phyloP scores from a whole-genome alignment of 257 asterid genomes.

The Nicotiana attenuata region DNA sequence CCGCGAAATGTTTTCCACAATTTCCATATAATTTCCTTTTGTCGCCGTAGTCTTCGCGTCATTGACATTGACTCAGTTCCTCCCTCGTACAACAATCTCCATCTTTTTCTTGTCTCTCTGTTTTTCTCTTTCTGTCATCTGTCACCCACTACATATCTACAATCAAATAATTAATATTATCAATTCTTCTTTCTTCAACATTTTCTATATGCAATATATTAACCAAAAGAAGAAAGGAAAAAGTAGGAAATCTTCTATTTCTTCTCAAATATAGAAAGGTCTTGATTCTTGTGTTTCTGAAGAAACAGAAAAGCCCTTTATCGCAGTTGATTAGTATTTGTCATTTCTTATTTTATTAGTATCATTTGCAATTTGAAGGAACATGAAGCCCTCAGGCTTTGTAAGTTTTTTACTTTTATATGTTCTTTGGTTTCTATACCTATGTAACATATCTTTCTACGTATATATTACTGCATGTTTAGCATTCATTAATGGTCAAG shows the following conservation, averaged over 20 bases:
- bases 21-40: neutral
- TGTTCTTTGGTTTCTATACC: neutral
- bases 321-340: constrained; percentile 8
- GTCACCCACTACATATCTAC: neutral
- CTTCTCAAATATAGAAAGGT: neutral
- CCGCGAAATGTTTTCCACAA: constrained; percentile 1
- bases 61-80: neutral
- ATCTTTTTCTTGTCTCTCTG: neutral
- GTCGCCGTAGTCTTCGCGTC: constrained; percentile 7
- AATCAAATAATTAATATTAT: no score
- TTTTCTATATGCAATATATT: neutral
- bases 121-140: neutral
- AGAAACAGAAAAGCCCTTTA: neutral
- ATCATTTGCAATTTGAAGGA: neutral
- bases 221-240: neutral
- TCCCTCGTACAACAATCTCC: neutral
- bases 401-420: constrained; percentile 11
- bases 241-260: neutral
- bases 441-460: neutral
- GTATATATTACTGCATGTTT: neutral
- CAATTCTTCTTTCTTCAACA: neutral
- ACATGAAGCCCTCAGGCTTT: constrained; percentile 19
- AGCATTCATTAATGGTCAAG: neutral
- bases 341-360: neutral
- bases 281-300: neutral